A percentile compares a stretch with the other conserved stretches of the same genome.
These are phyloP conservation scores for Phytophthora podocarpi DNA, from an alignment of 352 stramenopile genomes.

Conservation along the genomic window DNA sequence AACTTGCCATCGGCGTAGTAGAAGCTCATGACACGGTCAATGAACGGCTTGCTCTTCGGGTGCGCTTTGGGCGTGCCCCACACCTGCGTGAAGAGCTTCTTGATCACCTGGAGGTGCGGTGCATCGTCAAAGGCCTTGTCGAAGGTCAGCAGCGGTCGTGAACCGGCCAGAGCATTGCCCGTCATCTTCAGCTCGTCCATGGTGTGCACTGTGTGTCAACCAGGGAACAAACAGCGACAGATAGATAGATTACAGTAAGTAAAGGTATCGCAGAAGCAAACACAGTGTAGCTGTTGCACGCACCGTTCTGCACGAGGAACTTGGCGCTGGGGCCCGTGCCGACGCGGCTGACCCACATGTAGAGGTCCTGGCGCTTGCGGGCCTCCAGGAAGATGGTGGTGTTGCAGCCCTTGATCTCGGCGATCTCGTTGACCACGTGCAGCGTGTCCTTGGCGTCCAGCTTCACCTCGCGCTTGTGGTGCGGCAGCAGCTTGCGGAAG, in stretches of 20 bases:
- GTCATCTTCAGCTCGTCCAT: conserved; percentile 99
- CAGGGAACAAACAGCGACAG: neutral
- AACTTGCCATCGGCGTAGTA: conserved; percentile 94
- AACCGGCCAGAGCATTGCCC: conserved; percentile 98
- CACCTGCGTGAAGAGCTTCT: conserved; percentile 96
- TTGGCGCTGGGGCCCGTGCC: conserved; percentile 96
- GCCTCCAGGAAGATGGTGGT: conserved; percentile 97
- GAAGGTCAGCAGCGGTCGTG: conserved; percentile 97
- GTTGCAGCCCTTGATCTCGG: conserved; percentile 98
- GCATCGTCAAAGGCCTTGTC: conserved; percentile 92
- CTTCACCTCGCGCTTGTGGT: conserved; percentile 99
- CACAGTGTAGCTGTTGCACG: neutral
- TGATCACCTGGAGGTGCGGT: conserved; percentile 95
- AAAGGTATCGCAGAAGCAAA: neutral
- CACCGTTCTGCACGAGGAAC: conserved; percentile 98
- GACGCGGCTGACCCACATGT: conserved; percentile 97
- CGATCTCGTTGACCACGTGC: conserved; percentile 98
- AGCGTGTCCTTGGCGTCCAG: conserved; percentile 95
- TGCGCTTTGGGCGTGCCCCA: conserved; percentile 97
- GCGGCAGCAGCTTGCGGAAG: conserved; percentile 96
- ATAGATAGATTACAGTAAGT: neutral
- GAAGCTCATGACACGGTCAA: conserved; percentile 99
- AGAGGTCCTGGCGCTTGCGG: conserved; percentile 98
- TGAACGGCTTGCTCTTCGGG: conserved; percentile 99
- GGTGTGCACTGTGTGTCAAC: conserved; percentile 92